Evolutionary conservation across 2,329 filamentous ascomycete genomes (phyloP), one percentile per base, ranked within the genome.

Genomic region (Ceratocystis colombiana): DNA sequence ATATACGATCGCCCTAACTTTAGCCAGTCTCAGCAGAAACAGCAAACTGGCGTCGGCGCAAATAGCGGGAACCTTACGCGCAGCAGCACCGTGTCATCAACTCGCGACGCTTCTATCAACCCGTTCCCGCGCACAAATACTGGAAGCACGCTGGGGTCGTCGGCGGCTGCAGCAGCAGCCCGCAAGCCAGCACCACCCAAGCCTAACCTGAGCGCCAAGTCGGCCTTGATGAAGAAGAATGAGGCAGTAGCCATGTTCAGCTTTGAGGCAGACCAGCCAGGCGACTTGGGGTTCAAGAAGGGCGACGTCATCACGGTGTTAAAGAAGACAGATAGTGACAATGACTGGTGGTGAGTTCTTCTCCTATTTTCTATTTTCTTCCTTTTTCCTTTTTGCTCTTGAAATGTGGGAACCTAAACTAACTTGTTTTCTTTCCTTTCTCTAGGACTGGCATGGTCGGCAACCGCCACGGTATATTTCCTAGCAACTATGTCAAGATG

Each of bases 271-370:
- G 93, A 96, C 72, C 92, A 96, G 75, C 86, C 90, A 0, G 93
- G 93, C 3, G 93, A 99, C 74, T 75, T 97, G 66, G 90, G 88
- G 0, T 99, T 99, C 77, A 96, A 96, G 79, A 99, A 99, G 80
- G 94, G 94, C 22, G 94, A 99, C 37, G 76, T 97, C 66, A 96
- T 99, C 70, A 96, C 91, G 0, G 91, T 99, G 67, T 75, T 96
- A 67, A 96, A 99, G 79, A 88, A 89, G 76, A 97, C 93, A 4
- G 90, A 97, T 3, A 96, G 88, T 71, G 88, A 90, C 67, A 92
- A 91, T 67, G 93, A 97, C 75, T 97, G 93, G 93, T 97, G 93
- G 85, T 88, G 80, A 71, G 84, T 82, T 50, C 3, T 37, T 64
- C 41, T 5, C 6, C 33, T 17, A 5, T 3, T 44, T 5, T 17